Conservation (phyloP, 148 eudicot species). For the Nepenthes mirabilis region DNA sequence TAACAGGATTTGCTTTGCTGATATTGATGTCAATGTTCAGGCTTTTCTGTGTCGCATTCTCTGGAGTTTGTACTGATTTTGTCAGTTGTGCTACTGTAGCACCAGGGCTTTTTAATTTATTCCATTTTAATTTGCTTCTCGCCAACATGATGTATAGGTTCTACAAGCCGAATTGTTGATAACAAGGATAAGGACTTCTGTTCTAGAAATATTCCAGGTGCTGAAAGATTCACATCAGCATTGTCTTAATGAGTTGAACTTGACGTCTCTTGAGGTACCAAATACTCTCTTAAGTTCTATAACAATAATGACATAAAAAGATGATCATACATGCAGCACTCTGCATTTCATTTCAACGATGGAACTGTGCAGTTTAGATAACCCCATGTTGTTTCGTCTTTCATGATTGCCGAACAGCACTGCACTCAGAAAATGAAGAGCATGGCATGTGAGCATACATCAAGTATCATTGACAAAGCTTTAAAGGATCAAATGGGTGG, state of each 20-base stretch:
- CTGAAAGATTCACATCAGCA: constrained; percentile 44
- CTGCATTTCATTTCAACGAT: neutral
- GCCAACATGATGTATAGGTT: constrained; percentile 40
- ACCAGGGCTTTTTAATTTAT: neutral
- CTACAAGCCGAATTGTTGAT: constrained; percentile 61
- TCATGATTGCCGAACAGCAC: constrained; percentile 22
- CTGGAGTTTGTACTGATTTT: neutral
- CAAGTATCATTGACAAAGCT: constrained; percentile 40
- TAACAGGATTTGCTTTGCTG: too few relatives aligned
- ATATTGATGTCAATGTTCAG: too few relatives aligned
- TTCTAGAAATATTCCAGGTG: constrained; percentile 43
- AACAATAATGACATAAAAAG: neutral
- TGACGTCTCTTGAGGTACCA: constrained; percentile 66
- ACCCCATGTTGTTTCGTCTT: neutral
- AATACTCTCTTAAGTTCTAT: neutral
- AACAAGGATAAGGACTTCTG: constrained; percentile 32
- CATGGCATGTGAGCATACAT: constrained; percentile 29
- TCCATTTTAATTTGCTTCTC: constrained; percentile 3
- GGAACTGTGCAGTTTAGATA: neutral
- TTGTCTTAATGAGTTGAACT: constrained; percentile 43
- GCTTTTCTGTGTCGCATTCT: too few relatives aligned
- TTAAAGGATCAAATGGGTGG: constrained; percentile 52
- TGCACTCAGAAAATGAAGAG: constrained; percentile 47
- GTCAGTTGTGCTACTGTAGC: neutral
- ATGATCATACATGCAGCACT: neutral